A percentile compares a stretch with the other conserved stretches of the same genome.
These are phyloP conservation scores for Beauveria varroae DNA, from an alignment of 2,329 filamentous ascomycete genomes.

Conservation along the genomic window DNA sequence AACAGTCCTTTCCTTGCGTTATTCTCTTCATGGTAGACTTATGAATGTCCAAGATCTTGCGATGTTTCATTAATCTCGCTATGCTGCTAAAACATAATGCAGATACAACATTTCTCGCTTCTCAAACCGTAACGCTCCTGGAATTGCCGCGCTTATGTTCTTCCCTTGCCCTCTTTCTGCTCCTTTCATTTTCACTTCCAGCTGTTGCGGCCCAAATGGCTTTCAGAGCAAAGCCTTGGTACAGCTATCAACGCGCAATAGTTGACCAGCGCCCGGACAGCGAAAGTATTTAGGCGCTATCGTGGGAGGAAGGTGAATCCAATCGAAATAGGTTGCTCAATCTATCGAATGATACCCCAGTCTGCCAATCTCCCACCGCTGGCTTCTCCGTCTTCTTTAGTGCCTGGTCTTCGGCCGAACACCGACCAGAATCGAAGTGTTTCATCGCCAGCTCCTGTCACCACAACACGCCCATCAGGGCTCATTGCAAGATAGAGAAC, in stretches of 20 bases:
- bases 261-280: not conserved
- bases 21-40: not conserved
- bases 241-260: not conserved
- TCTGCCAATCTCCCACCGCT: constrained; percentile 58
- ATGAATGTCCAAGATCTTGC: not conserved
- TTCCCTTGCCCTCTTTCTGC: not conserved
- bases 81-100: constrained; percentile 7
- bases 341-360: constrained; percentile 73
- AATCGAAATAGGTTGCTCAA: not conserved
- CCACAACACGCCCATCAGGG: constrained; percentile 85
- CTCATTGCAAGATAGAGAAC: constrained; percentile 97
- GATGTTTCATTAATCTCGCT: constrained; percentile 5
- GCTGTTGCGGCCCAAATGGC: not conserved
- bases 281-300: too few relatives aligned
- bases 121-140: not conserved
- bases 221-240: too few relatives aligned
- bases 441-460: constrained; percentile 94
- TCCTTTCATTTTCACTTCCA: not conserved
- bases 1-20: not conserved
- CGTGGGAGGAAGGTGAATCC: not conserved
- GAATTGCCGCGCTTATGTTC: not conserved
- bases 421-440: constrained; percentile 95
- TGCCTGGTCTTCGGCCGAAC: constrained; percentile 74
- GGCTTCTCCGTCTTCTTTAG: constrained; percentile 58
- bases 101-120: constrained; percentile 8